Evolutionary conservation across 495 filamentous ascomycete species (phyloP), one percentile per base, ranked within the genome.

Genomic region (Monascus purpureus): DNA sequence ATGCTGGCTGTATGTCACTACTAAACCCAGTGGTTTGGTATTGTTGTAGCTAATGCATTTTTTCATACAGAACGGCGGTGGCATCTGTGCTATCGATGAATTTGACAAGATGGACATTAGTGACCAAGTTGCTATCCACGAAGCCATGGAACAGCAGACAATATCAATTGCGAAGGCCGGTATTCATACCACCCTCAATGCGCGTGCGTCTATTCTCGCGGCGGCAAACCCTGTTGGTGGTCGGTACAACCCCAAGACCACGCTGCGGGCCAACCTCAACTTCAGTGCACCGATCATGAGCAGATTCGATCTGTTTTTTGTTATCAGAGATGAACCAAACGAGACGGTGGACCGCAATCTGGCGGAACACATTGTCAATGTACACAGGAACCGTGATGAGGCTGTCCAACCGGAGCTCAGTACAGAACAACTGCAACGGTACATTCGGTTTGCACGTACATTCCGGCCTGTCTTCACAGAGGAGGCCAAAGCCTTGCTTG

Each of bases 71-170:
- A 65, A 65, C 26, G 61, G 61, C 25, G 61, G 60, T 49, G 90
- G 92, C 40, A 88, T 96, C 51, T 99, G 90, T 57, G 84, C 83
- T 38, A 99, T 99, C 50, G 90, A 99, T 52, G 90, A 99, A 45
- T 99, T 99, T 50, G 90, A 99, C 67, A 99, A 96, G 61, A 99
- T 99, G 90, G 90, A 99, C 47, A 82, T 99, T 32, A 72, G 62
- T 29, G 90, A 99, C 58, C 90, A 99, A 62, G 90, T 99, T 28
- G 90, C 90, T 40, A 96, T 99, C 55, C 90, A 99, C 72, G 90
- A 99, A 72, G 92, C 92, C 33, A 99, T 99, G 90, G 90, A 99
- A 70, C 90, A 99, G 60, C 90, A 99, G 62, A 99, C 90, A 13
- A 99, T 99, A 43, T 95, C 88, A 13, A 99, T 99, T 52, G 90